Evolutionary conservation across 495 filamentous ascomycete species (phyloP), one percentile per base, ranked within the genome.

Genomic region (Aspergillus baeticus): DNA sequence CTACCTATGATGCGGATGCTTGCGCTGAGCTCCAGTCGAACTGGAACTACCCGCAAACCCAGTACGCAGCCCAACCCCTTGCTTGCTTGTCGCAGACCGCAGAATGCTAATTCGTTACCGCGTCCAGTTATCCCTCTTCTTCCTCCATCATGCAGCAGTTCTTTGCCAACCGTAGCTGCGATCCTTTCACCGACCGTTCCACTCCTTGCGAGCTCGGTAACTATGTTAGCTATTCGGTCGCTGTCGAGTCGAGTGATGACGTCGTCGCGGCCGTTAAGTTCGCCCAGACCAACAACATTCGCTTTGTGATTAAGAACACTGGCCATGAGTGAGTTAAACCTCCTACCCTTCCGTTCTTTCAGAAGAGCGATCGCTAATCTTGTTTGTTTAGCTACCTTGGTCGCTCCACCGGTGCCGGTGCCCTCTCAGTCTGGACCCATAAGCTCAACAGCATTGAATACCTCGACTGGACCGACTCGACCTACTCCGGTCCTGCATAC

Each of bases 271-370:
- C 69, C 10, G 61, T 86, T 35, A 71, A 78, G 36, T 87, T 81
- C 54, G 84, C 85, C 8, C 65, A 71, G 20, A 42, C 77, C 18
- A 73, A 84, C 61, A 87, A 84, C 66, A 72, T 89, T 38, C 79
- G 84, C 22, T 67, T 89, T 20, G 75, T 88, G 29, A 78, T 89
- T 41, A 82, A 81, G 26, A 88, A 88, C 63, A 88, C 85, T 3
- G 86, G 86, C 6, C 71, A 77, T 69, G 75, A 82, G 70, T 73
- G 53, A 63, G 70, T 66, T 17, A 1, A 20, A n/a, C 1, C 10
- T 50, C 5, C 20, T 38, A 0, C 15, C 3, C 0, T n/a, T 18
- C n/a, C 29, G 1, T 22, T 10, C 13, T 22, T 7, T 20, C 31
- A 22, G n/a, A n/a, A n/a, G 42, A 48, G 34, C 43, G 10, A 36